A percentile compares a stretch with the other conserved stretches of the same genome.
Evolutionary conservation across 768 basidiomycete genomes (phyloP).

Genomic region (Boletellus ananiceps): DNA sequence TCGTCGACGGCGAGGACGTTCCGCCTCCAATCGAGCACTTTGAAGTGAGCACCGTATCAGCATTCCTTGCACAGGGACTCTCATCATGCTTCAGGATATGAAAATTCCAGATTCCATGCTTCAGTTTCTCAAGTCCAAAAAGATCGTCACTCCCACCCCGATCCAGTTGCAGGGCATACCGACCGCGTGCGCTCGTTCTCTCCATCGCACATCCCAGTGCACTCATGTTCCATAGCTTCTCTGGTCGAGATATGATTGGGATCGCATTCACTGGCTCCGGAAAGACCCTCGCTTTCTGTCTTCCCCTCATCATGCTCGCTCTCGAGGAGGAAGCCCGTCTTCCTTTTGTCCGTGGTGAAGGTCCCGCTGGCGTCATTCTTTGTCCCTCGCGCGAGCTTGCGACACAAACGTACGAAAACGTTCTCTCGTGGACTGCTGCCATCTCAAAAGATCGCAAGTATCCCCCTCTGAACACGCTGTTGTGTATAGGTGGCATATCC

Average conservation of each 20-base stretch:
- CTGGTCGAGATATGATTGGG: conserved; percentile 96
- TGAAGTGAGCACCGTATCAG: conserved; percentile 40
- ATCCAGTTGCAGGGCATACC: conserved; percentile 98
- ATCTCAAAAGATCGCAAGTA: conserved; percentile 77
- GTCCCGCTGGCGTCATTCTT: conserved; percentile 92
- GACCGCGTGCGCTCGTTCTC: conserved; percentile 62
- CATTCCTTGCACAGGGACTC: conserved; percentile 2
- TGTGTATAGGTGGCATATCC: conserved; percentile 97
- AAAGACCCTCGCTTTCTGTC: conserved; percentile 96
- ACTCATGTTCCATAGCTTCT: conserved; percentile 52
- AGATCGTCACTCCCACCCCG: conserved; percentile 84
- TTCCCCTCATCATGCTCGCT: conserved; percentile 96
- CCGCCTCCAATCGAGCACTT: conserved; percentile 93
- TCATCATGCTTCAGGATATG: conserved; percentile 69
- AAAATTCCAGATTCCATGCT: conserved; percentile 90
- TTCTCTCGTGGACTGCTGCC: conserved; percentile 79
- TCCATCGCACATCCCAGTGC: neutral
- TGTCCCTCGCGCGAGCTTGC: conserved; percentile 98
- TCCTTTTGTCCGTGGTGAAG: conserved; percentile 89
- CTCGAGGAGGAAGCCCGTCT: conserved; percentile 90
- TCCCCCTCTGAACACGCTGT: conserved; percentile 79
- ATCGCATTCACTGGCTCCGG: conserved; percentile 99
- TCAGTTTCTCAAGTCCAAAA: conserved; percentile 76
- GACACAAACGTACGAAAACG: conserved; percentile 94
- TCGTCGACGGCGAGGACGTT: conserved; percentile 90